phyloP scores from a whole-genome alignment of 495 filamentous ascomycete genomes.

The Melanomma pulvis-pyrius region DNA sequence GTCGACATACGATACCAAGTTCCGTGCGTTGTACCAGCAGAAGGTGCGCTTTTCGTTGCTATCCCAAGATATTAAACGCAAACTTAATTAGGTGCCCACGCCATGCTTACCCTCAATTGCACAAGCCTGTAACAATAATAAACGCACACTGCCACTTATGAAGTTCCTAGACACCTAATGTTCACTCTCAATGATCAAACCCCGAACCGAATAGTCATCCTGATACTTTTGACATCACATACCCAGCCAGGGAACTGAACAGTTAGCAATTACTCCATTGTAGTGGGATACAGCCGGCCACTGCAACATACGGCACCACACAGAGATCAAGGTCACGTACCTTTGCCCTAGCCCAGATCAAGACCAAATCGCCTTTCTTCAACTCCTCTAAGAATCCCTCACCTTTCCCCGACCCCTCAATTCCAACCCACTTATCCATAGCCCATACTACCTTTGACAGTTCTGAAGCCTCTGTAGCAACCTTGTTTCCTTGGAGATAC shows the following conservation, averaged over 20 bases:
- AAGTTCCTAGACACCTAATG: too few relatives aligned
- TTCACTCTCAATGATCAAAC: too few relatives aligned
- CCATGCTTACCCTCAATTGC: too few relatives aligned
- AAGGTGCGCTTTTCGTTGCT: neutral
- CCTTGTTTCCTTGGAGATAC: slow-evolving; percentile 25
- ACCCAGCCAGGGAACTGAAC: too few relatives aligned
- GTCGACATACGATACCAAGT: neutral
- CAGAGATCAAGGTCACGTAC: neutral
- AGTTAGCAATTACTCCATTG: too few relatives aligned
- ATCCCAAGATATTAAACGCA: neutral
- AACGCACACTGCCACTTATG: neutral
- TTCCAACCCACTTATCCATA: neutral
- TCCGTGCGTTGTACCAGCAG: neutral
- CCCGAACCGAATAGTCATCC: too few relatives aligned
- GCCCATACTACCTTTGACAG: slow-evolving; percentile 6
- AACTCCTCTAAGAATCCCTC: slow-evolving; percentile 11
- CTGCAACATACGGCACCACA: neutral
- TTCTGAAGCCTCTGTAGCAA: neutral
- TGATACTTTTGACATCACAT: too few relatives aligned
- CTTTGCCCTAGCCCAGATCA: slow-evolving; percentile 18
- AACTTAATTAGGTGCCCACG: neutral
- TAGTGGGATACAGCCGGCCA: too few relatives aligned
- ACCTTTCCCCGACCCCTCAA: slow-evolving; percentile 10
- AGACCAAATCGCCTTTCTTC: slow-evolving; percentile 4
- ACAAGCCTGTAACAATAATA: neutral